A percentile compares a stretch with the other conserved stretches of the same genome.
Evolutionary conservation across 257 asterid species (phyloP).

Genomic region (Anisodus tanguticus): DNA sequence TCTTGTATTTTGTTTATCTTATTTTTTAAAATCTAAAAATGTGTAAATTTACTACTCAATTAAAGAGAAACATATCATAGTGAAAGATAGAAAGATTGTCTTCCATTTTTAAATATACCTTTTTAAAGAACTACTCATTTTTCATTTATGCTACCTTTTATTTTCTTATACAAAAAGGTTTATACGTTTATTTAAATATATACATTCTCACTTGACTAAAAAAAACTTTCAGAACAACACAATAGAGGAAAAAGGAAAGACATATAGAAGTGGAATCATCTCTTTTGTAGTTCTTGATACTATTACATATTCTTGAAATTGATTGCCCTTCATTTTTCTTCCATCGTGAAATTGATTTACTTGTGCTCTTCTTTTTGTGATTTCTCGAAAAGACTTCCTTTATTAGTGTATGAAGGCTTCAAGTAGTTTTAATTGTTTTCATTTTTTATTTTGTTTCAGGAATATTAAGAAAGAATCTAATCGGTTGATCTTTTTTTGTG

Average conservation of each 20-base stretch:
- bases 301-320: background rate
- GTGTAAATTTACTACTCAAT: too few relatives aligned
- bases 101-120: background rate
- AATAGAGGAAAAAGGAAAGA: background rate
- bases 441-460: background rate
- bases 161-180: too few relatives aligned
- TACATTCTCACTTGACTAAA: background rate
- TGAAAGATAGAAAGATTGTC: background rate
- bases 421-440: background rate
- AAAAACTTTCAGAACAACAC: background rate
- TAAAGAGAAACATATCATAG: background rate
- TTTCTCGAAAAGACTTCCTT: background rate
- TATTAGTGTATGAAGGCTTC: background rate
- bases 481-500: background rate
- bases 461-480: background rate
- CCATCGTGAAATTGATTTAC: background rate
- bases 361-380: background rate
- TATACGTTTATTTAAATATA: background rate
- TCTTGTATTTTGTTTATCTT: too few relatives aligned
- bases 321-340: background rate
- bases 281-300: background rate
- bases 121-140: too few relatives aligned
- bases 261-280: background rate
- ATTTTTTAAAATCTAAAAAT: too few relatives aligned
- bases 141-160: background rate